These are phyloP conservation scores for Naegleria lovaniensis DNA, from an alignment of 208 protist species.

Conservation along the genomic window DNA sequence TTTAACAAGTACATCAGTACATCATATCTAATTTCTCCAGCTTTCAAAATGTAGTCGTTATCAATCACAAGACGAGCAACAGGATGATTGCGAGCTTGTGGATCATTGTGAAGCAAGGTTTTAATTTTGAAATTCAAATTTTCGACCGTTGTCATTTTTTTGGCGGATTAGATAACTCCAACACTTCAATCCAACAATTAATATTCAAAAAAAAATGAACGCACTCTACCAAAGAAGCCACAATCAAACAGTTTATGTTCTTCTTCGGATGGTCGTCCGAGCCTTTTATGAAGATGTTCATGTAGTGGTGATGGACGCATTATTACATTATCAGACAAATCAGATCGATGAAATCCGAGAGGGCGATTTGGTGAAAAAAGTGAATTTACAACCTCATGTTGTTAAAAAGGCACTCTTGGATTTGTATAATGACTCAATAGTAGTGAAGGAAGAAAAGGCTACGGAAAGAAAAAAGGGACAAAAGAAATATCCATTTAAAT, in stretches of 20 bases:
- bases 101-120: too few species aligned
- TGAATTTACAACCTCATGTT: not conserved
- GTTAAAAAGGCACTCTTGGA: not conserved
- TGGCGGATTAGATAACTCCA: too few species aligned
- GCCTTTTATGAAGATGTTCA: not conserved
- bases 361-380: not conserved
- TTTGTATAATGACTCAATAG: not conserved
- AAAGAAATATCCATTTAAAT: not conserved
- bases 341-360: not conserved
- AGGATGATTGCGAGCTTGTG: too few species aligned
- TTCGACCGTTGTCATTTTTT: too few species aligned
- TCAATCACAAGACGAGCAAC: not conserved
- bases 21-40: not conserved
- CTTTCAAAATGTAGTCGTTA: not conserved
- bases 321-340: not conserved
- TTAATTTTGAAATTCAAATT: too few species aligned
- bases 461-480: not conserved
- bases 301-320: not conserved
- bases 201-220: constrained; percentile 3
- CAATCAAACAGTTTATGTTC: not conserved
- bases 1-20: not conserved
- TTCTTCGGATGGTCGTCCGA: not conserved
- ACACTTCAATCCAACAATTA: too few species aligned
- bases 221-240: not conserved
- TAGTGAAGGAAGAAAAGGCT: not conserved